Conservation (phyloP, 805 yeast genomes). For the Spencermartinsiella europaea region DNA sequence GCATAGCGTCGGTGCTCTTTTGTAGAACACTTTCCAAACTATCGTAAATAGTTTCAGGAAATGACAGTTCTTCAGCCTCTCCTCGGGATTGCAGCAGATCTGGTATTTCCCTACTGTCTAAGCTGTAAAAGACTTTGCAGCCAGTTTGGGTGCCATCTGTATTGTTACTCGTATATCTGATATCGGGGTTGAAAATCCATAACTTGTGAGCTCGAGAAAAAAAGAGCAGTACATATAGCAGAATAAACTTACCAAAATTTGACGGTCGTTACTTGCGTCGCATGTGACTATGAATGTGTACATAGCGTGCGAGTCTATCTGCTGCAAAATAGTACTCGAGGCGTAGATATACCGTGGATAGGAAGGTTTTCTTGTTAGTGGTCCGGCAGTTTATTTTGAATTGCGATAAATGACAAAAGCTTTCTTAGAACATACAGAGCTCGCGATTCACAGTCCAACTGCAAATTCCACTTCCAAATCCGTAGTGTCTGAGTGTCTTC, state of each 20-base stretch:
- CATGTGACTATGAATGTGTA: slow-evolving; percentile 23
- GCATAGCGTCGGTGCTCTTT: slow-evolving; percentile 32
- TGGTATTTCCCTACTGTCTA: slow-evolving; percentile 27
- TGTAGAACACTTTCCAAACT: slow-evolving; percentile 31
- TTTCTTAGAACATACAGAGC: neutral
- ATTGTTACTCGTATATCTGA: slow-evolving; percentile 26
- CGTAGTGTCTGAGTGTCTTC: slow-evolving; percentile 21
- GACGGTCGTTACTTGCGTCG: slow-evolving; percentile 2
- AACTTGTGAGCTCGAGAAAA: slow-evolving; percentile 15
- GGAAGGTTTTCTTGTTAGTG: neutral
- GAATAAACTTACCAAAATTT: neutral
- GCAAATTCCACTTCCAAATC: slow-evolving; percentile 55
- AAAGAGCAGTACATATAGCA: neutral
- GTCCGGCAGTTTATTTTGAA: neutral
- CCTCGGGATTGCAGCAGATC: slow-evolving; percentile 31
- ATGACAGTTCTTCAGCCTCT: slow-evolving; percentile 38
- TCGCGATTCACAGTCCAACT: slow-evolving; percentile 25
- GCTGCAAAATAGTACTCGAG: slow-evolving; percentile 22
- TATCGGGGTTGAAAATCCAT: slow-evolving; percentile 50
- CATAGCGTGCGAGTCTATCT: slow-evolving; percentile 31
- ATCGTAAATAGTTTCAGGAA: slow-evolving; percentile 32
- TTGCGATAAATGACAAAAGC: neutral
- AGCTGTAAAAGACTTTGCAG: slow-evolving; percentile 44
- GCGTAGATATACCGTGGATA: slow-evolving; percentile 15
- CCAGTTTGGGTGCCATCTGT: slow-evolving; percentile 26